Evolutionary conservation across 306 rosid genomes (phyloP), one percentile per base, ranked within the genome.

Genomic region (Arachis stenosperma): DNA sequence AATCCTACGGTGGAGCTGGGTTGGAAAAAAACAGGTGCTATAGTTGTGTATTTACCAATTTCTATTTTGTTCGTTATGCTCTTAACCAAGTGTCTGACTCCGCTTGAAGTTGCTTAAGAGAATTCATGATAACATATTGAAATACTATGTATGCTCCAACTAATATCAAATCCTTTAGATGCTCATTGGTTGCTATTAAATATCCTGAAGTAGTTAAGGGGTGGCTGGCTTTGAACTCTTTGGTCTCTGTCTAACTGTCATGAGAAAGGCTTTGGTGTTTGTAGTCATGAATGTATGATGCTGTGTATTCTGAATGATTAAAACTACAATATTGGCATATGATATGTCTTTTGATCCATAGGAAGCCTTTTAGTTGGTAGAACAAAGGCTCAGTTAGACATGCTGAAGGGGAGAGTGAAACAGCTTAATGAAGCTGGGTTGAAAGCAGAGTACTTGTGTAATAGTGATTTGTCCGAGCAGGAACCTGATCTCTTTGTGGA

Each of bases 291-390:
- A 67, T 7, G 41, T 12, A 62, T 6, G 3, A 41, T 43, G 36
- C 54, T 14, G 51, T 50, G 65, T 61, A 30, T 70, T 11, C 27
- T 6, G 17, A 9, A 22, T 43, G 30, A 17, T 57, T 42, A 57
- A 43, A 40, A 37, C 43, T 71, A 47, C 65, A 36, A 14, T 67
- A 33, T 33, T 33, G 37, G 37, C 37, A 2, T 33, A 58, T 33
- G 58, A 65, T 8, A 27, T 66, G 53, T 39, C 71, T 75, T 59
- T 29, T 70, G 22, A 65, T 78, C 17, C 83, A 30, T 77, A 90
- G 98, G 98, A 14, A 90, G 98, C 86, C 67, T 93, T 59, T 64
- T 93, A 70, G 85, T 93, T 63, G 92, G 96, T 77, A 82, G 86
- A 67, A 90, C 84, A 62, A 47, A 40, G 14, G 88, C 81, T 37